Evolutionary conservation across 352 stramenopile genomes (phyloP), one percentile per base, ranked within the genome.

Genomic region (Phytophthora europaea): DNA sequence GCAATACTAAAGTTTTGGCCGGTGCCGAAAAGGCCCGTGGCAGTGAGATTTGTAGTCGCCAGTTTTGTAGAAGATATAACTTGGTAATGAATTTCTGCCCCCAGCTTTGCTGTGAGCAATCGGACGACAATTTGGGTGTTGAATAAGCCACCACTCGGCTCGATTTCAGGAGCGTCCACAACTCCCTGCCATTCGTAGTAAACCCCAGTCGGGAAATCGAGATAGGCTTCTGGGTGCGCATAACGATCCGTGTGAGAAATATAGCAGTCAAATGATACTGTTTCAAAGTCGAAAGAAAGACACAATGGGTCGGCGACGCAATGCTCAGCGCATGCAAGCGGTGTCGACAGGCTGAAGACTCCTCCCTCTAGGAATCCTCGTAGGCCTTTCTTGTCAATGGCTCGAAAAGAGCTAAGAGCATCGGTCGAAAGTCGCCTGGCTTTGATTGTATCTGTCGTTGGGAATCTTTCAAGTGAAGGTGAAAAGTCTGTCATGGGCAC

Each of bases 131-230:
- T 74, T 66, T 92, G 84, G 3, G 88, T 94, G 28, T 70, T 79
- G 43, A 84, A 91, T 57, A 72, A 26, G 3, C 85, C 87, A 4
- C 88, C 87, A 43, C 82, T 83, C 4, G 88, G 88, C 36, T 90
- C 84, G 2, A 95, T 57, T 53, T 88, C 69, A 0, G 88, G 87
- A 2, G 68, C 40, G 6, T 67, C 71, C 9, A 89, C 81, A 16
- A 73, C 53, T 7, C 84, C 85, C 63, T 94, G 82, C 88, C 88
- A 94, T 61, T 95, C 88, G 55, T 93, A 94, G 67, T 95, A 94
- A 28, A 88, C 70, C 16, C 87, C 87, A 0, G 82, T 89, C 6
- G 85, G 73, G 34, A 93, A 94, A 36, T 79, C 70, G 22, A 95
- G 63, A 62, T 93, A 94, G 34, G 85, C 84, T 22, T 89, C 77